These are phyloP conservation scores for Chlorella sp. DNA, from an alignment of 139 green algal species.

Conservation along the genomic window DNA sequence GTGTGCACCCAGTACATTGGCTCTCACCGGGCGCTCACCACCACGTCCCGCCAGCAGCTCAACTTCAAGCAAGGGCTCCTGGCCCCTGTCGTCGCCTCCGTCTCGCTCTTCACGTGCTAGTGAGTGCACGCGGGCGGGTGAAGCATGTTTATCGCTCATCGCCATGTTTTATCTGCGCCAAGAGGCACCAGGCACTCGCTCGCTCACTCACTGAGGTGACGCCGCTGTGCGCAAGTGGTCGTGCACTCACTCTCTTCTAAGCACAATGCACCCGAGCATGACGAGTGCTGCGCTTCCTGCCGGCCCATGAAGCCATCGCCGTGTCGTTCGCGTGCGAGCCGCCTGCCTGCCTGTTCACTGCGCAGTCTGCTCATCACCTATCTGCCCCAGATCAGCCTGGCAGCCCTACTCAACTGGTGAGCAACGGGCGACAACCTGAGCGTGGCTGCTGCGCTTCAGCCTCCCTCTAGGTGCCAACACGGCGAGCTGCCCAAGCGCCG, in stretches of 20 bases:
- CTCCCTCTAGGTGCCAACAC: slow-evolving; percentile 55
- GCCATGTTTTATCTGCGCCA: not conserved
- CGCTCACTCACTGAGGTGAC: not conserved
- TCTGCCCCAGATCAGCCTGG: slow-evolving; percentile 7
- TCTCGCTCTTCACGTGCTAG: slow-evolving; percentile 48
- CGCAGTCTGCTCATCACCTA: not conserved
- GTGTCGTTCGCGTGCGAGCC: no score
- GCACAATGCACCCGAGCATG: not conserved
- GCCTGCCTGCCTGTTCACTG: no score
- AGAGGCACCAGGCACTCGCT: not conserved
- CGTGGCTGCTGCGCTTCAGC: slow-evolving; percentile 51
- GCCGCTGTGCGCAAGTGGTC: not conserved
- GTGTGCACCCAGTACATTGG: slow-evolving; percentile 80
- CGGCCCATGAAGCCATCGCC: no score
- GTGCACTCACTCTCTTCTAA: not conserved
- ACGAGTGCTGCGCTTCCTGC: not conserved
- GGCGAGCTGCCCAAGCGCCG: no score
- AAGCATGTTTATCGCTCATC: not conserved
- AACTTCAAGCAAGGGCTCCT: slow-evolving; percentile 56
- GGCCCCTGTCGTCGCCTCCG: slow-evolving; percentile 57
- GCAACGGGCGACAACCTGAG: no score
- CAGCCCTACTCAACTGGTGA: no score
- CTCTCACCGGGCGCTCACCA: slow-evolving; percentile 61
- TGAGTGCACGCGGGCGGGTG: not conserved
- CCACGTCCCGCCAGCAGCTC: slow-evolving; percentile 56